Percentiles rank a stretch among this genome's conserved stretches.
Conservation (phyloP, 805 yeast genomes). For the Kluyveromyces aestuarii region DNA sequence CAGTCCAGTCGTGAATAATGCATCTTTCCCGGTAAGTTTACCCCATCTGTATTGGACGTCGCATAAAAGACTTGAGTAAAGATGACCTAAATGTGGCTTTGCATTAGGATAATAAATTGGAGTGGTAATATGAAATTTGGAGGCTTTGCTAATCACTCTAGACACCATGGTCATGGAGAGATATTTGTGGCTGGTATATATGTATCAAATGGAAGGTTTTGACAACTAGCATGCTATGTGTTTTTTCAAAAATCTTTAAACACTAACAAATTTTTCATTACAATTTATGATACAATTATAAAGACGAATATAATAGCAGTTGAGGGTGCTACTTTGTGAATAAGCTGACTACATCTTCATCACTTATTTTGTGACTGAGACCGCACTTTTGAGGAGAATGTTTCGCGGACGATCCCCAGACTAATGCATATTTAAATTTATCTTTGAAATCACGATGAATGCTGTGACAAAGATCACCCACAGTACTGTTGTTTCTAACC, state of each 20-base stretch:
- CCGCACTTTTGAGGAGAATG: constrained; percentile 98
- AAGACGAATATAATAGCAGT: neutral
- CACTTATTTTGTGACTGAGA: constrained; percentile 67
- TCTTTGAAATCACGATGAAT: constrained; percentile 89
- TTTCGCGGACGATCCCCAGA: constrained; percentile 94
- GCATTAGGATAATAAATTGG: constrained; percentile 98
- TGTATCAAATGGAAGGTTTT: neutral
- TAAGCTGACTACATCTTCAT: constrained; percentile 89
- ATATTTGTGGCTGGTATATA: neutral
- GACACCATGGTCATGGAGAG: neutral
- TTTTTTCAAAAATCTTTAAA: too few species aligned
- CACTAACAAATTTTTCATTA: too few species aligned
- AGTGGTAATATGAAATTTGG: constrained; percentile 53
- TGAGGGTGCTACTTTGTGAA: constrained; percentile 54
- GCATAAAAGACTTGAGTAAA: constrained; percentile 76
- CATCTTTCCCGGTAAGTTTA: constrained; percentile 33
- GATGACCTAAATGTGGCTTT: constrained; percentile 86
- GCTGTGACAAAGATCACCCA: constrained; percentile 83
- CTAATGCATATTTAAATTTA: constrained; percentile 87
- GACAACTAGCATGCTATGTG: neutral
- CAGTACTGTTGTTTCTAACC: constrained; percentile 67
- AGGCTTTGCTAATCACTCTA: neutral
- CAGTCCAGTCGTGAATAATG: constrained; percentile 78
- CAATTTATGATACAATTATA: neutral
- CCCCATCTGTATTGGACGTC: constrained; percentile 78